Evolutionary conservation across 2,329 filamentous ascomycete species (phyloP), one percentile per base, ranked within the genome.

Genomic region (Shiraia sp.): DNA sequence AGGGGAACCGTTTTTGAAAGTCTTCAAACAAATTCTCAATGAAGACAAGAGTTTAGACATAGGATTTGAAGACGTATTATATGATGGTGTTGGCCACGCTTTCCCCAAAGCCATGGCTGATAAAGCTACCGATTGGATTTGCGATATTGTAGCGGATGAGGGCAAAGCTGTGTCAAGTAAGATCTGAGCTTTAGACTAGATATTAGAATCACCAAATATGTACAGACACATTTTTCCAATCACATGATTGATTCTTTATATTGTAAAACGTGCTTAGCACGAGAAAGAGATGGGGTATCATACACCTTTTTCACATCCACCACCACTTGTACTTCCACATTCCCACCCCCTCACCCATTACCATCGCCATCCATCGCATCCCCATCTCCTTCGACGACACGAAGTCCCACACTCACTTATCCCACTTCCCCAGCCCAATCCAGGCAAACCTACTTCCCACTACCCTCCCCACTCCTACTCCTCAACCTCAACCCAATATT

Each of bases 41-140:
- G 72, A 75, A 2, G 79, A 83, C 6, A 34, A 52, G 6, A 41
- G 51, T 13, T 74, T 79, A 0, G 69, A 70, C 0, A 69, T 88
- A 2, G 72, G 72, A 25, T 63, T 91, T 4, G 79, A 83, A 36
- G 83, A 90, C 62, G 77, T 80, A 23, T 72, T 90, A 0, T 91
- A 89, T 56, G 75, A 81, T 1, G 84, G 80, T 0, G 75, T 84
- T 1, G 85, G 86, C 0, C 88, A 93, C 64, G 73, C 76, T n/a
- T 90, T 88, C 55, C 83, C 79, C 8, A 65, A 73, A 1, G 76
- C 69, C 5, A 92, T 93, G 88, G 75, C 83, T 19, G 69, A 71
- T 47, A 85, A 87, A 59, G 79, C 87, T 3, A 75, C 86, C 9
- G 68, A 69, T 25, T 92, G 88, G 66, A 66, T 92, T 24, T 73